These are phyloP conservation scores for Leccinum subtestaceum DNA, from an alignment of 768 basidiomycete species.

Conservation along the genomic window DNA sequence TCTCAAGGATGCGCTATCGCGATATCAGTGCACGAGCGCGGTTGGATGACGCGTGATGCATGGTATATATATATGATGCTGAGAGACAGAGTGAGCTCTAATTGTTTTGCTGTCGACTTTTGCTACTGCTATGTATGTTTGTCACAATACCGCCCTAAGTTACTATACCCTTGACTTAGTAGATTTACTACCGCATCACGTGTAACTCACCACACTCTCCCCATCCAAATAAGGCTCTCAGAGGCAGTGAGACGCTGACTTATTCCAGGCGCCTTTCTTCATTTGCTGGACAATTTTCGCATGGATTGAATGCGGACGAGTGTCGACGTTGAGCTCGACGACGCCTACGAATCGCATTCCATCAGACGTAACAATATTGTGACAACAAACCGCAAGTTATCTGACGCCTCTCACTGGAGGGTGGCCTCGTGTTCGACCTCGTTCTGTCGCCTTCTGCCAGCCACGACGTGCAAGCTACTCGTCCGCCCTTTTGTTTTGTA, in stretches of 20 bases:
- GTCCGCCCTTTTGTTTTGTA: not conserved
- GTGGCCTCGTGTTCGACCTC: slow-evolving; percentile 23
- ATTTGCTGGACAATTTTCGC: not conserved
- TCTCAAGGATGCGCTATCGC: slow-evolving; percentile 27
- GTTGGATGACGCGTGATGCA: not conserved
- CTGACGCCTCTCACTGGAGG: not conserved
- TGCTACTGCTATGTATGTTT: not conserved
- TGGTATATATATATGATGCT: not conserved
- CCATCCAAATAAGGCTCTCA: not conserved
- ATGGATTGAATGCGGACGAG: not conserved
- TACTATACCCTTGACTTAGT: slow-evolving; percentile 9
- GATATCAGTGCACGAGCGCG: slow-evolving; percentile 20
- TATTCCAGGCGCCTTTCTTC: not conserved
- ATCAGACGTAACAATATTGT: slow-evolving; percentile 2
- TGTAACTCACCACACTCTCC: slow-evolving; percentile 8
- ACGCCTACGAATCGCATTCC: not conserved
- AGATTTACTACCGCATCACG: not conserved
- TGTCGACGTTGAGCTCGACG: not conserved
- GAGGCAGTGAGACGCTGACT: not conserved
- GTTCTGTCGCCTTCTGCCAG: slow-evolving; percentile 10
- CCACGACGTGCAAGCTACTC: slow-evolving; percentile 6
- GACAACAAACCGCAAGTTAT: not conserved
- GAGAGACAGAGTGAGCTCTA: not conserved
- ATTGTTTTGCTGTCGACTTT: slow-evolving; percentile 6
- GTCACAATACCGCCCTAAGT: not conserved